A percentile compares a stretch with the other conserved stretches of the same genome.
These are phyloP conservation scores for Mycosphaerella sp. DNA, from an alignment of 2,329 filamentous ascomycete species.

Conservation along the genomic window DNA sequence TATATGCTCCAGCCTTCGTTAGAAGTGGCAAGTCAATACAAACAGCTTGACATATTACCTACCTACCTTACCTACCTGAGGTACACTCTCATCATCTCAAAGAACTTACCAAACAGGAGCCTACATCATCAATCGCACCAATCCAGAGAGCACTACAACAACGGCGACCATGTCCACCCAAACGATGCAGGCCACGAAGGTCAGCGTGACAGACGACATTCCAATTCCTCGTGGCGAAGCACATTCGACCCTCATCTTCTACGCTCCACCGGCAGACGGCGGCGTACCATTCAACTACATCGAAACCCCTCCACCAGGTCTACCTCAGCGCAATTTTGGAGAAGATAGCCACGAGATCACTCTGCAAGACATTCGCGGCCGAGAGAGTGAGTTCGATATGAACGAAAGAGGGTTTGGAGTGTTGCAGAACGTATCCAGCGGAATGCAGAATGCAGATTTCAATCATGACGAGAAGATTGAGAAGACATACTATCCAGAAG, in stretches of 20 bases:
- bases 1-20: not conserved
- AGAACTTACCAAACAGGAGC: not conserved
- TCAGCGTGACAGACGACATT: constrained; percentile 25
- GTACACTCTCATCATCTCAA: not conserved
- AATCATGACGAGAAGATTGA: constrained; percentile 62
- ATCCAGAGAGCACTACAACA: not conserved
- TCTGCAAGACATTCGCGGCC: constrained; percentile 68
- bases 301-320: constrained; percentile 54
- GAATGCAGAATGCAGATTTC: constrained; percentile 51
- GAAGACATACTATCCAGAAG: constrained; percentile 74
- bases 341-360: constrained; percentile 46
- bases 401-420: constrained; percentile 71
- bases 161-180: constrained; percentile 19
- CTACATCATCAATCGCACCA: not conserved
- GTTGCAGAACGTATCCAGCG: constrained; percentile 49
- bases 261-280: constrained; percentile 53
- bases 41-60: not conserved
- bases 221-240: constrained; percentile 54
- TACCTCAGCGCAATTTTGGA: constrained; percentile 60
- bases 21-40: not conserved
- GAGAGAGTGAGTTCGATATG: constrained; percentile 59
- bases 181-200: constrained; percentile 23
- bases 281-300: constrained; percentile 53
- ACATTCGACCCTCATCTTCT: constrained; percentile 60
- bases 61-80: not conserved